Evolutionary conservation across 257 asterid genomes (phyloP), one percentile per base, ranked within the genome.

Genomic region (Mentha longifolia): DNA sequence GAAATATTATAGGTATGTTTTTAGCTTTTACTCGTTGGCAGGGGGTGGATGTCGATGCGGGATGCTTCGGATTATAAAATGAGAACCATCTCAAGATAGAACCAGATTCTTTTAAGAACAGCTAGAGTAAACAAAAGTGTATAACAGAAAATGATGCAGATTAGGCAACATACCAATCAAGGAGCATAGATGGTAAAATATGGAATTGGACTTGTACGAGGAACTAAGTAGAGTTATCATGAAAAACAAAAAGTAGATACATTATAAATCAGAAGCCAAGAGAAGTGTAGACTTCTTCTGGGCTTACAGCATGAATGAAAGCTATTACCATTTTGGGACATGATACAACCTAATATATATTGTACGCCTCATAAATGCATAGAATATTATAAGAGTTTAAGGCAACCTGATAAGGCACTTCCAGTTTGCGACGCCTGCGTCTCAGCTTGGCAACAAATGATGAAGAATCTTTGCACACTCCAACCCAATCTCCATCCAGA

Each of bases 401-500:
- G 64, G 65, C 5, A 64, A 95, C 99, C 99, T 92, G 94, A 60
- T 77, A 77, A 64, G 91, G 86, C 20, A 89, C 73, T 83, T 87
- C 84, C 78, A 71, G 80, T 74, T 42, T 85, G 74, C 95, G 92
- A 49, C 99, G 95, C 86, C 74, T 86, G 35, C 85, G 83, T 70
- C 95, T 85, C 67, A 95, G 82, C 76, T 78, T 82, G 64, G 85
- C 78, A 61, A 84, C 95, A 70, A 95, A 95, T 1, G 78, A 78
- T 58, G 84, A 76, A 37, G 98, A 83, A 87, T 92, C 87, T 74
- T 79, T 85, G 76, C 95, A 89, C 35, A 82, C 74, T 52, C 99
- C 99, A 50, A 92, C 84, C 98, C 97, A 92, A 47, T 92, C 92
- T 17, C 99, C 99, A 83, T 95, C 90, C 65, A 95, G 73, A 67